phyloP scores from a whole-genome alignment of 108 stramenopile species.

The Ochromonas danica region DNA sequence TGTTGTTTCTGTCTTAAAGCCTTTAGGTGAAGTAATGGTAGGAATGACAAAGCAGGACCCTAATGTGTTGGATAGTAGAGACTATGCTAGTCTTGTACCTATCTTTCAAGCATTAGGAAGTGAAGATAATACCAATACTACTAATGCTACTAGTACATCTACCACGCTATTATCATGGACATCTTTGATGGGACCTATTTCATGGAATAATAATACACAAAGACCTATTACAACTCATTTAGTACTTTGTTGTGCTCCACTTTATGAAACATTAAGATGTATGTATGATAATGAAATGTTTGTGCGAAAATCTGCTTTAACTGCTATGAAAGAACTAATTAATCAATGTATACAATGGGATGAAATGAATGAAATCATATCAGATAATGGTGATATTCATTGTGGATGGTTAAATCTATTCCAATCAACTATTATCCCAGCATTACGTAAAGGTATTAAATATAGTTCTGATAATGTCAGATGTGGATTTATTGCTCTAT shows the following conservation, averaged over 20 bases:
- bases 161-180: neutral
- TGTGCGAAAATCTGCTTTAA: neutral
- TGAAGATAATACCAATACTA: neutral
- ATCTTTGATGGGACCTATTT: constrained; percentile 2
- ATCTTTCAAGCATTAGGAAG: neutral
- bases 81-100: neutral
- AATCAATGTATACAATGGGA: neutral
- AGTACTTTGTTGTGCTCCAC: neutral
- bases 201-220: neutral
- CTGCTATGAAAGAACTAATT: constrained; percentile 24
- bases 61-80: neutral
- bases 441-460: constrained; percentile 2
- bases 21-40: neutral
- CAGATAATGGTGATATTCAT: neutral
- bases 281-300: constrained; percentile 8
- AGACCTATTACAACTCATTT: neutral
- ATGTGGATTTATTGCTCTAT: neutral
- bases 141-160: neutral
- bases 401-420: neutral
- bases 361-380: neutral
- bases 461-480: constrained; percentile 10
- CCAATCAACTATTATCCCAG: constrained; percentile 3
- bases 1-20: neutral
- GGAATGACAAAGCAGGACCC: neutral
- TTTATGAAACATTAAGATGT: constrained; percentile 8